These are phyloP conservation scores for Syzygium oleosum DNA, from an alignment of 345 rosid species.

Conservation along the genomic window DNA sequence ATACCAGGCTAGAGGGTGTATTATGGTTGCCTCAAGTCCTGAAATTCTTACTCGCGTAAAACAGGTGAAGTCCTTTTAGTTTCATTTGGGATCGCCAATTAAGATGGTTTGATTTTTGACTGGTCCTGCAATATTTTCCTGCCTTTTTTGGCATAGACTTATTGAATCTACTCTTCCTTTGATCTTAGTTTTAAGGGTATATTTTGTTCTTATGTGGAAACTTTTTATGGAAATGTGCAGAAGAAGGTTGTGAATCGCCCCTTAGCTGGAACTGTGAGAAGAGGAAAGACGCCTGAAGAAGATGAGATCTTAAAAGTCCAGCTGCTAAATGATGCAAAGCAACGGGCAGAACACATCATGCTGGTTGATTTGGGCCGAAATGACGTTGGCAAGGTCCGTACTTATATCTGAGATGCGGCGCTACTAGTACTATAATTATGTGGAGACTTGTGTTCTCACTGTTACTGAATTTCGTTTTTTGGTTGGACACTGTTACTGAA, in stretches of 20 bases:
- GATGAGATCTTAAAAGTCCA: conserved; percentile 44
- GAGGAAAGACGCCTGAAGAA: conserved; percentile 62
- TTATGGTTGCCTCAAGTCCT: conserved; percentile 89
- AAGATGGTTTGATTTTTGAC: not conserved
- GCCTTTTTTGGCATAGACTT: not conserved
- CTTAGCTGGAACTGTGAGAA: conserved; percentile 71
- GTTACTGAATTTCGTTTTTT: not conserved
- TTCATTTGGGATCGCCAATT: not conserved
- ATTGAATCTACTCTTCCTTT: not conserved
- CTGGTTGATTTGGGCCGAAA: conserved; percentile 88
- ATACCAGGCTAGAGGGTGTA: conserved; percentile 76
- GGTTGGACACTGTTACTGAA: not conserved
- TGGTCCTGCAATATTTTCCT: not conserved
- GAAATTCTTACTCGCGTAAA: conserved; percentile 82
- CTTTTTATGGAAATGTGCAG: conserved; percentile 21
- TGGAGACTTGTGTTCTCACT: not conserved
- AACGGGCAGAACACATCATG: conserved; percentile 87
- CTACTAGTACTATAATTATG: not conserved
- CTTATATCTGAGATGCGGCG: not conserved
- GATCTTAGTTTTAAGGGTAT: not conserved
- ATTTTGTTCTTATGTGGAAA: not conserved
- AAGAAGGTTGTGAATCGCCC: conserved; percentile 79
- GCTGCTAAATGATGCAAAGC: conserved; percentile 61
- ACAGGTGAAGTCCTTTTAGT: conserved; percentile 33
- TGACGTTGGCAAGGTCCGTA: conserved; percentile 71